Conservation (phyloP, 2,329 filamentous ascomycete species). For the Pleochaeta shiraiana region DNA sequence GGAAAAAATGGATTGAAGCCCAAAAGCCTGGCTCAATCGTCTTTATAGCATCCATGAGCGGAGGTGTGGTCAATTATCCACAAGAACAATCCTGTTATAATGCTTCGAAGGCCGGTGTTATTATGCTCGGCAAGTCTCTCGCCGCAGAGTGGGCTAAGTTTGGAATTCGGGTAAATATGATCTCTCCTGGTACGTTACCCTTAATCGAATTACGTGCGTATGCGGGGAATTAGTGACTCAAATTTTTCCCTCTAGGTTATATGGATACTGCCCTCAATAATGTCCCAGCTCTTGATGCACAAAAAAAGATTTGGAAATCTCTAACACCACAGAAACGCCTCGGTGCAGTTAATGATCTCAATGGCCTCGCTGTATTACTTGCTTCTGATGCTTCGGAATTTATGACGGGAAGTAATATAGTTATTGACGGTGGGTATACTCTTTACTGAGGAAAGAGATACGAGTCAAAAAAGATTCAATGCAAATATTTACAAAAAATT, state of each 20-base stretch:
- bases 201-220: no score
- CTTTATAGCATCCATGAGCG: conserved; percentile 62
- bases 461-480: no score
- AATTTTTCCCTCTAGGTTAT: conserved; percentile 27
- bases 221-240: no score
- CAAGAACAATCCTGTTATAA: conserved; percentile 73
- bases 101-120: conserved; percentile 59
- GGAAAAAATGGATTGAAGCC: conserved; percentile 49
- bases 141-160: conserved; percentile 71
- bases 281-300: conserved; percentile 52
- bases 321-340: conserved; percentile 53
- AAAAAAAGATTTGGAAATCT: conserved; percentile 63
- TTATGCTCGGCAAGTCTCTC: conserved; percentile 59
- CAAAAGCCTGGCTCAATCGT: conserved; percentile 51
- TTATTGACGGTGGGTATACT: conserved; percentile 18
- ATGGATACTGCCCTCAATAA: conserved; percentile 72
- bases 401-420: conserved; percentile 52
- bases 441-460: no score
- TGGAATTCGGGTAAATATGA: conserved; percentile 63
- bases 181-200: conserved; percentile 53
- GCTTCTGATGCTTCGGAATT: conserved; percentile 50
- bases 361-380: conserved; percentile 56
- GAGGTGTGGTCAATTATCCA: conserved; percentile 67
- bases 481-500: no score
- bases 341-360: conserved; percentile 52